These are phyloP conservation scores for Xylaria curta DNA, from an alignment of 495 filamentous ascomycete species.

Conservation along the genomic window DNA sequence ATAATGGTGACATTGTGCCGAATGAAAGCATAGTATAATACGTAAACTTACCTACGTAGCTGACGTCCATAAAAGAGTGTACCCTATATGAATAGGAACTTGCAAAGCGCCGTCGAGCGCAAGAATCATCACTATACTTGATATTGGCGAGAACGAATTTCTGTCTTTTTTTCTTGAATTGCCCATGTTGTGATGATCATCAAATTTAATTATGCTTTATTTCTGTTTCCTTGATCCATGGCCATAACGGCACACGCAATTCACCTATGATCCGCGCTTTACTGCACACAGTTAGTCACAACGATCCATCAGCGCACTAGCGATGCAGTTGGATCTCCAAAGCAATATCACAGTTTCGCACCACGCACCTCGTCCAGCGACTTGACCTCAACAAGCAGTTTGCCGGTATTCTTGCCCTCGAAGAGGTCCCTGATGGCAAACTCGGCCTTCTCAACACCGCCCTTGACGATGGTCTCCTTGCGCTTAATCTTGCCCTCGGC, in stretches of 20 bases:
- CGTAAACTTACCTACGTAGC: too few species aligned
- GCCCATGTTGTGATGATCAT: not conserved
- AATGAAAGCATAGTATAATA: not conserved
- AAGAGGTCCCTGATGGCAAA: constrained; percentile 58
- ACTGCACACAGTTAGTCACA: constrained; percentile 13
- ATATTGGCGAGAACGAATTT: not conserved
- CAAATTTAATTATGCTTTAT: not conserved
- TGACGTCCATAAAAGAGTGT: too few species aligned
- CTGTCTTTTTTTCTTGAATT: not conserved
- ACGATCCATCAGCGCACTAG: not conserved
- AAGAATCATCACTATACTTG: not conserved
- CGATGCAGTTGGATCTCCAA: not conserved
- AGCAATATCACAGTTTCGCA: constrained; percentile 27
- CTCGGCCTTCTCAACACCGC: constrained; percentile 58
- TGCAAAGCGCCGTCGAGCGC: not conserved
- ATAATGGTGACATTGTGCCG: not conserved
- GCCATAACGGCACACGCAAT: not conserved
- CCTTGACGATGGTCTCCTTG: constrained; percentile 63
- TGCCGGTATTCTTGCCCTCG: constrained; percentile 62
- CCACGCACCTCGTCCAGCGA: constrained; percentile 29
- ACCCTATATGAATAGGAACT: too few species aligned
- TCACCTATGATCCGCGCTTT: not conserved
- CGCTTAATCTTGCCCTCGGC: constrained; percentile 61
- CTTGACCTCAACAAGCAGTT: constrained; percentile 41
- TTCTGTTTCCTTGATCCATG: not conserved